Evolutionary conservation across 306 rosid genomes (phyloP), one percentile per base, ranked within the genome.

Genomic region (Acmispon strigosus): DNA sequence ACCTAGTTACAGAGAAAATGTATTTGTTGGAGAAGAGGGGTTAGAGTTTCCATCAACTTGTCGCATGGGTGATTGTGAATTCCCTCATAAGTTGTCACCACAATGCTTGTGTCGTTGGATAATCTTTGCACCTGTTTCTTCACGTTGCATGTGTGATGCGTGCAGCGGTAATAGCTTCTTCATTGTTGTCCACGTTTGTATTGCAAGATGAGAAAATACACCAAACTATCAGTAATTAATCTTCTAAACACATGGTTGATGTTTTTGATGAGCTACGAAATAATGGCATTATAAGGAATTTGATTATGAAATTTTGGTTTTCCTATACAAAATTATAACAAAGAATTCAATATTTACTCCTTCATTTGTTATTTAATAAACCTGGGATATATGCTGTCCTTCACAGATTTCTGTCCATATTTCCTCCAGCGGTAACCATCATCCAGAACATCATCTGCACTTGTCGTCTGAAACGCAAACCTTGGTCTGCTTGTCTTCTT

Each of bases 121-220:
- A 90, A 82, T 91, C 98, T 92, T 62, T 92, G 98, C 62, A 92
- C 90, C 44, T 92, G 98, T 74, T 92, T 92, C 85, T 92, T 92
- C 83, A 92, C 98, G 13, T 70, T 90, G 86, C 98, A 92, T 19
- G 98, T 92, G 84, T 84, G 91, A 51, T 92, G 95, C 0, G 98
- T 92, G 83, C 98, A 92, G 0, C 91, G 86, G 62, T 92, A 88
- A 74, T 92, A 92, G 88, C 98, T 92, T 86, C 98, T 92, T 9
- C 19, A 27, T 34, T 42, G 5, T n/a, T 11, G 37, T 5, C 37
- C 7, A 32, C 62, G 55, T 58, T 6, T 49, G 13, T 17, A 47
- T 34, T 71, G 50, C 57, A 77, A 77, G 54, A 62, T 58, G 16
- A 39, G 1, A 62, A 72, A 32, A n/a, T 16, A 36, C 32, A 17